Conservation (phyloP, 495 filamentous ascomycete genomes). For the Eremomyces bilateralis region DNA sequence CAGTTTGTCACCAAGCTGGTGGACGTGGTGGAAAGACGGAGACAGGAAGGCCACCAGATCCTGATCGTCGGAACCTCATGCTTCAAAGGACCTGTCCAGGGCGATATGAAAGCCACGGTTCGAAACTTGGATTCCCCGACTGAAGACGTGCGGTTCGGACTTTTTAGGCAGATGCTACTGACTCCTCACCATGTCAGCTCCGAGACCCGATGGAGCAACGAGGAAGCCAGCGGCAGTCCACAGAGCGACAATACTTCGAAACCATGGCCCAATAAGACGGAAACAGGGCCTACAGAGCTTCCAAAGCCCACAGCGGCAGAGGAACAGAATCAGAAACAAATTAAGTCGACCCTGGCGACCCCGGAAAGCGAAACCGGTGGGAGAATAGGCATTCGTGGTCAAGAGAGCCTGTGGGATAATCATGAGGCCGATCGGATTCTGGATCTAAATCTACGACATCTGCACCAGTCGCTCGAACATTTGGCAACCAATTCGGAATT, state of each 20-base stretch:
- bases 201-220: conserved; percentile 4
- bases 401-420: no score
- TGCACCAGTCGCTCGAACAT: background rate
- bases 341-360: no score
- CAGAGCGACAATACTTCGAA: no score
- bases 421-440: conserved; percentile 7
- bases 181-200: conserved; percentile 35
- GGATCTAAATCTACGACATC: conserved; percentile 16
- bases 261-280: no score
- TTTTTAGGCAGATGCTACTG: no score
- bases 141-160: conserved; percentile 21
- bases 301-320: no score
- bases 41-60: conserved; percentile 44
- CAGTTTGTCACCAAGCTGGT: conserved; percentile 42
- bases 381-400: no score
- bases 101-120: conserved; percentile 28
- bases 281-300: no score
- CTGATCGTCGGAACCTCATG: conserved; percentile 56
- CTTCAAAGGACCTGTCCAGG: conserved; percentile 26
- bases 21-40: conserved; percentile 43
- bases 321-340: no score
- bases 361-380: no score
- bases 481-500: background rate
- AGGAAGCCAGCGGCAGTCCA: background rate
- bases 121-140: conserved; percentile 22